A percentile compares a stretch with the other conserved stretches of the same genome.
Conservation (phyloP, 345 rosid genomes). For the Nephelium lappaceum region DNA sequence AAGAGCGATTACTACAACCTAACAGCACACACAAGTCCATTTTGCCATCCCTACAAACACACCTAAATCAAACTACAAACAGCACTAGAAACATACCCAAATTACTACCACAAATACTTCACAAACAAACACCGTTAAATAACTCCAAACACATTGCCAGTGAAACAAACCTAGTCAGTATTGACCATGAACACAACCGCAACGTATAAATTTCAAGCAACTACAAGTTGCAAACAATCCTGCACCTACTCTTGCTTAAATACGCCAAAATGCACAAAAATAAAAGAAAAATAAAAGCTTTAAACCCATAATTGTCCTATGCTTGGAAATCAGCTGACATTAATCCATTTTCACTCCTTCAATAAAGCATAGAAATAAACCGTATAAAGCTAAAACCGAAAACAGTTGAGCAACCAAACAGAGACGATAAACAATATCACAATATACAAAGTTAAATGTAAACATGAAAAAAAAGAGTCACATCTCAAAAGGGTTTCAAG, state of each 20-base stretch:
- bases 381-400: not conserved
- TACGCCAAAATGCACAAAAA: not conserved
- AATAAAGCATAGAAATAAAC: not conserved
- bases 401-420: not conserved
- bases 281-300: not conserved
- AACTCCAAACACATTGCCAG: not conserved
- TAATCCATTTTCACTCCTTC: not conserved
- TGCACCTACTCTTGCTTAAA: not conserved
- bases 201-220: not conserved
- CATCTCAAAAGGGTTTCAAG: not conserved
- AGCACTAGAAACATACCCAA: too few relatives aligned
- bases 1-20: too few relatives aligned
- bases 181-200: not conserved
- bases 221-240: not conserved
- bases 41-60: too few relatives aligned
- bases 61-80: too few relatives aligned
- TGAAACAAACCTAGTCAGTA: not conserved
- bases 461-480: not conserved
- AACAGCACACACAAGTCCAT: too few relatives aligned
- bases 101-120: too few relatives aligned
- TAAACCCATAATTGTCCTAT: not conserved
- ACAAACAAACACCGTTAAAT: too few relatives aligned
- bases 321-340: too few relatives aligned
- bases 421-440: not conserved
- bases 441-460: not conserved